These are phyloP conservation scores for Verticillium dahliae DNA, from an alignment of 2,329 filamentous ascomycete genomes.

Conservation along the genomic window DNA sequence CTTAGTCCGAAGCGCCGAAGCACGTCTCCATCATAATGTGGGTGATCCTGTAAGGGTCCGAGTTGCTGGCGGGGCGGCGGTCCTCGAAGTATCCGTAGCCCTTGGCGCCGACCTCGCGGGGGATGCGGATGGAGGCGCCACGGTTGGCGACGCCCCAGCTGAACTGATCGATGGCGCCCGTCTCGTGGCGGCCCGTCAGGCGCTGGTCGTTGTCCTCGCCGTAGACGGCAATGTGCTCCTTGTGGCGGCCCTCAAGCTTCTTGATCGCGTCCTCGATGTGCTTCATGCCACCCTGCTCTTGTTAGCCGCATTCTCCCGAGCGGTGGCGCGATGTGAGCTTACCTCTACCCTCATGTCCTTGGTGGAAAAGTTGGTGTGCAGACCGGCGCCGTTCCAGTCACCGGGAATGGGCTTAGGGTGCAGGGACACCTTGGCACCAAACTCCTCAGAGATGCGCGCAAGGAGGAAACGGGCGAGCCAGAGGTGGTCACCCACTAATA, in stretches of 20 bases:
- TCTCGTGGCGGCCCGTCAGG: constrained; percentile 92
- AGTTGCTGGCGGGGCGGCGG: constrained; percentile 67
- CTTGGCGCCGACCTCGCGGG: constrained; percentile 75
- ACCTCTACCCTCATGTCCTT: constrained; percentile 74
- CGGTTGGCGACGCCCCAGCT: constrained; percentile 93
- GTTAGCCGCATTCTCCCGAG: background rate
- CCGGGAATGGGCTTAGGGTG: constrained; percentile 93
- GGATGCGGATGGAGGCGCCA: constrained; percentile 88
- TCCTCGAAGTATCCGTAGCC: constrained; percentile 95
- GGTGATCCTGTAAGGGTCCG: constrained; percentile 14
- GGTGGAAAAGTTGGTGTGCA: constrained; percentile 92
- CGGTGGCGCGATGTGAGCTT: constrained; percentile 22
- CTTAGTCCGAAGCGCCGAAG: constrained; percentile 10
- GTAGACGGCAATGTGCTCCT: constrained; percentile 86
- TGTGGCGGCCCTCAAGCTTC: constrained; percentile 72
- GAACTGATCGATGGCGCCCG: constrained; percentile 88
- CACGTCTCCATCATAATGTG: constrained; percentile 13
- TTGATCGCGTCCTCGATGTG: constrained; percentile 80
- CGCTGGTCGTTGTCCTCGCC: constrained; percentile 93
- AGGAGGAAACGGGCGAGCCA: constrained; percentile 83
- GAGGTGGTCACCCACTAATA: constrained; percentile 83
- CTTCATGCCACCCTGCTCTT: constrained; percentile 71
- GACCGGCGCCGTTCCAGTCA: constrained; percentile 84
- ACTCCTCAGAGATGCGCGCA: constrained; percentile 88
- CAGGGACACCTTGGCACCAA: constrained; percentile 91